Evolutionary conservation across 75 land plant species (phyloP).

Genomic region (Selaginella moellendorffii): DNA sequence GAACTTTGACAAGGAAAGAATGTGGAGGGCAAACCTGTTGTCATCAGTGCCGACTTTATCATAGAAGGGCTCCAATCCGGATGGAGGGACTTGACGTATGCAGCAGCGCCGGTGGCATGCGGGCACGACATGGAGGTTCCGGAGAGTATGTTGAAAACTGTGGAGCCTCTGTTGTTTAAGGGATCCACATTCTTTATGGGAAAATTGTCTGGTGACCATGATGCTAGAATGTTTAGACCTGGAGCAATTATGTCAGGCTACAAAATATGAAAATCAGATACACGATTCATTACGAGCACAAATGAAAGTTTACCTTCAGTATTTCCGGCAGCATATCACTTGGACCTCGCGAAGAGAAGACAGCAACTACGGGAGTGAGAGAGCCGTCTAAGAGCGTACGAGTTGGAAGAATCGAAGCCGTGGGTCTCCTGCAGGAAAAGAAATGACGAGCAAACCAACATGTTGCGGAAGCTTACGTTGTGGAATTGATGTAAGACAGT

Average conservation of each 20-base stretch:
- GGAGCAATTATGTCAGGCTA: slow-evolving; percentile 37
- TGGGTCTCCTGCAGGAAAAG: too few species aligned
- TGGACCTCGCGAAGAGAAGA: neutral
- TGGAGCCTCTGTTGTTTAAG: slow-evolving; percentile 7
- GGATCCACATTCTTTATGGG: neutral
- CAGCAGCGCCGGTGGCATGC: slow-evolving; percentile 15
- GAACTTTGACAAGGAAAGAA: neutral
- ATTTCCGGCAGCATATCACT: neutral
- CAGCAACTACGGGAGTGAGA: neutral
- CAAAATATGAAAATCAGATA: neutral
- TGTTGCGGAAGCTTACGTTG: too few species aligned
- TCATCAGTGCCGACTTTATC: slow-evolving; percentile 8
- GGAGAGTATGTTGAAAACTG: slow-evolving; percentile 17
- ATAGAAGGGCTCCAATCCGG: slow-evolving; percentile 4
- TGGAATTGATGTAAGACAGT: neutral
- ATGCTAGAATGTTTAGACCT: slow-evolving; percentile 27
- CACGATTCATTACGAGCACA: neutral
- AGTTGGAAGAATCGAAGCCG: too few species aligned
- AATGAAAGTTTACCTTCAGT: neutral
- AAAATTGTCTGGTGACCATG: slow-evolving; percentile 12
- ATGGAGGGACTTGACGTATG: neutral
- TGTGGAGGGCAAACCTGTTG: neutral
- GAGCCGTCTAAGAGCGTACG: too few species aligned
- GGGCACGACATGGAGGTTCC: slow-evolving; percentile 38
- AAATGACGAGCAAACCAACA: too few species aligned